Evolutionary conservation across 345 rosid species (phyloP).

Genomic region (Fremontodendron californicum): DNA sequence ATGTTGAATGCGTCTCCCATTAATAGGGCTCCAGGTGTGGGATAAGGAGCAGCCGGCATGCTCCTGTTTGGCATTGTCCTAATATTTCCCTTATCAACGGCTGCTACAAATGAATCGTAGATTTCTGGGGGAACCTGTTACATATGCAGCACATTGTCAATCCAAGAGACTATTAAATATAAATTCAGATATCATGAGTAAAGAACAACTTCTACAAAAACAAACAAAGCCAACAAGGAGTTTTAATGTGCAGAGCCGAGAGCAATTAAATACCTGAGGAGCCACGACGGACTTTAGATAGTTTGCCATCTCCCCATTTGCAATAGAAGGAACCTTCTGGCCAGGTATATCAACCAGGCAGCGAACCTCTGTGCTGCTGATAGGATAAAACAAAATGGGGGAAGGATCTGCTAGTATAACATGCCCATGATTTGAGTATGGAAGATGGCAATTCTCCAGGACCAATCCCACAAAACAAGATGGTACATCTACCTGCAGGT

Average conservation of each 20-base stretch:
- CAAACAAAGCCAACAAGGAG: not conserved
- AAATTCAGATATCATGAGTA: not conserved
- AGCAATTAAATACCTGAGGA: constrained; percentile 35
- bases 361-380: constrained; percentile 51
- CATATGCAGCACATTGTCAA: constrained; percentile 1
- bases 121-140: constrained; percentile 41
- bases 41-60: constrained; percentile 48
- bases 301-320: constrained; percentile 44
- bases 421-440: constrained; percentile 52
- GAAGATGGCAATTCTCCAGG: constrained; percentile 58
- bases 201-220: not conserved
- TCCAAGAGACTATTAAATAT: not conserved
- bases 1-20: constrained; percentile 54
- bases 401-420: constrained; percentile 55
- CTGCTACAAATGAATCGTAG: constrained; percentile 38
- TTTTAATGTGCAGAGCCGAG: not conserved
- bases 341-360: constrained; percentile 52
- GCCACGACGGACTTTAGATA: constrained; percentile 42
- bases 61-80: constrained; percentile 49
- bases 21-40: constrained; percentile 43
- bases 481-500: constrained; percentile 51
- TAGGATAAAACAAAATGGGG: constrained; percentile 54
- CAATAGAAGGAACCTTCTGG: constrained; percentile 44
- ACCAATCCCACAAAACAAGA: constrained; percentile 60
- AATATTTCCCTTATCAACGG: constrained; percentile 40